Percentiles rank a stretch among this genome's conserved stretches.
Evolutionary conservation across 805 yeast genomes (phyloP).

Genomic region (Cyberlindnera euphorbiae): DNA sequence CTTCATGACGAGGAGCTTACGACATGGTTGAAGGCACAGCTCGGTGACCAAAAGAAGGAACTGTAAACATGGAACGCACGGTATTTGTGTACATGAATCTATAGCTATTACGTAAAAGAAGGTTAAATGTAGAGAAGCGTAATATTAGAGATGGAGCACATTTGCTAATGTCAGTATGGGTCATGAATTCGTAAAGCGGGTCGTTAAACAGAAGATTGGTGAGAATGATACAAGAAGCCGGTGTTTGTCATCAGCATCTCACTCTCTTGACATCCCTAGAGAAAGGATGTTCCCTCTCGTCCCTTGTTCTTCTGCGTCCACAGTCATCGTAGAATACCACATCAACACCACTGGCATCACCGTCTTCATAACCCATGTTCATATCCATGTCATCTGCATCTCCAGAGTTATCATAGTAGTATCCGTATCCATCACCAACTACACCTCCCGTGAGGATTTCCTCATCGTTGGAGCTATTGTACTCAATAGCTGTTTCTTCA

Average conservation of each 20-base stretch:
- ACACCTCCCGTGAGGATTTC: background rate
- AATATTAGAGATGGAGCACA: too few relatives aligned
- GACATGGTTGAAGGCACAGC: constrained; percentile 34
- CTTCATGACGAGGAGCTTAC: constrained; percentile 36
- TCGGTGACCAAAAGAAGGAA: constrained; percentile 20
- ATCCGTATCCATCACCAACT: constrained; percentile 1
- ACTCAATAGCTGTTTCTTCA: background rate
- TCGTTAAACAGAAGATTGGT: too few relatives aligned
- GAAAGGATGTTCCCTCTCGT: constrained; percentile 6
- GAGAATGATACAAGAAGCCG: too few relatives aligned
- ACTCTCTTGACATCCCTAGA: constrained; percentile 7
- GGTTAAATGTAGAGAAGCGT: too few relatives aligned
- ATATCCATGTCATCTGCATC: constrained; percentile 20
- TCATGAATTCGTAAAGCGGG: too few relatives aligned
- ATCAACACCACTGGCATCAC: constrained; percentile 11
- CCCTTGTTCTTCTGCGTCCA: constrained; percentile 18
- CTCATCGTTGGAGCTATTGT: too few relatives aligned
- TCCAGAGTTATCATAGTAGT: constrained; percentile 16
- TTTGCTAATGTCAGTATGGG: too few relatives aligned
- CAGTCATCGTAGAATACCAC: constrained; percentile 14
- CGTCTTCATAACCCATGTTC: constrained; percentile 8
- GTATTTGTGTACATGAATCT: too few relatives aligned
- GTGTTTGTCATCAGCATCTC: constrained; percentile 7
- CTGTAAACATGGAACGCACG: too few relatives aligned
- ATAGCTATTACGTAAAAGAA: too few relatives aligned